These are phyloP conservation scores for Ustilago curta DNA, from an alignment of 1,284 basidiomycete genomes.

Conservation along the genomic window DNA sequence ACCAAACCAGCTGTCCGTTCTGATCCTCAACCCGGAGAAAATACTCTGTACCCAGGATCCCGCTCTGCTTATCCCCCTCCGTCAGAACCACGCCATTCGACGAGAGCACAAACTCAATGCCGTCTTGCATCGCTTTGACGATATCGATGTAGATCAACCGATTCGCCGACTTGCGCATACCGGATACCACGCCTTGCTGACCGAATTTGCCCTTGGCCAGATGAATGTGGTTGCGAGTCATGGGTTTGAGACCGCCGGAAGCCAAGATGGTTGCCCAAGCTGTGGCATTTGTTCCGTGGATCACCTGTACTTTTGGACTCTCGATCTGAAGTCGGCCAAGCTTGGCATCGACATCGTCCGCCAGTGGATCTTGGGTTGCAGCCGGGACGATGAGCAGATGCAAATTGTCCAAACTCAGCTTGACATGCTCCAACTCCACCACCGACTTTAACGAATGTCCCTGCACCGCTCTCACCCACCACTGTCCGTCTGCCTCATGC, in stretches of 20 bases:
- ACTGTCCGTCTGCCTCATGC: constrained; percentile 69
- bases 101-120: constrained; percentile 80
- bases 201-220: constrained; percentile 77
- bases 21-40: constrained; percentile 48
- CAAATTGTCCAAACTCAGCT: constrained; percentile 49
- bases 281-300: constrained; percentile 71
- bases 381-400: constrained; percentile 18
- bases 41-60: constrained; percentile 45
- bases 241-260: constrained; percentile 80
- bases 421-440: constrained; percentile 41
- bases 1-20: constrained; percentile 53
- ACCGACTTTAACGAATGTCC: constrained; percentile 85
- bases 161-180: constrained; percentile 80
- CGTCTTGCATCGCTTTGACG: constrained; percentile 77
- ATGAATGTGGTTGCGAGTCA: constrained; percentile 88
- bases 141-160: constrained; percentile 82
- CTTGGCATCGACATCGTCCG: constrained; percentile 11
- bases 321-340: constrained; percentile 6
- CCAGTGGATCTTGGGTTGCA: not conserved
- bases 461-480: constrained; percentile 84
- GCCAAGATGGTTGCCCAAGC: constrained; percentile 66
- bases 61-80: constrained; percentile 72
- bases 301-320: constrained; percentile 16
- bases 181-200: constrained; percentile 78
- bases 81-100: constrained; percentile 86